Evolutionary conservation across 2,329 filamentous ascomycete species (phyloP), one percentile per base, ranked within the genome.

Genomic region (Diaporthe caulivora): DNA sequence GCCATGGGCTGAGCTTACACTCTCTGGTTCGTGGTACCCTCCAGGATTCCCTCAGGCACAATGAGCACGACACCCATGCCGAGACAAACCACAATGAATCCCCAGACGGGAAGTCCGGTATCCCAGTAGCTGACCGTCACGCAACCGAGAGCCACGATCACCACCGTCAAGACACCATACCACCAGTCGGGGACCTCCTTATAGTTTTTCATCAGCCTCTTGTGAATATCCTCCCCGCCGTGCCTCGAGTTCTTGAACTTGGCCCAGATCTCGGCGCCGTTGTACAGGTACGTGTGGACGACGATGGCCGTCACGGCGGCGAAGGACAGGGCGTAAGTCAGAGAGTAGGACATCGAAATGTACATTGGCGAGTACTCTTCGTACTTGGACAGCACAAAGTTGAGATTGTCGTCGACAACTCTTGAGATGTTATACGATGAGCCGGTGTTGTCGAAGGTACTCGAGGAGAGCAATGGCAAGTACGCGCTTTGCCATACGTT

Each of bases 151-250:
- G 77, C 83, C 10, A 83, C 31, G n/a, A 82, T 76, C 1, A 81
- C 53, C 1, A 81, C 51, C 1, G 82, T 82, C 34, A 84, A 72
- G 2, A 77, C 71, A 1, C 60, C 79, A 64, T 84, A 85, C 83
- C 83, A 85, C 82, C 83, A 84, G 47, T 84, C 82, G 0, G 83
- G 83, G 0, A 81, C 83, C 42, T 83, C 82, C 2, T 76, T 73
- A 57, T 84, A 84, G 1, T 74, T 72, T 72, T 81, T 82, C 75
- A 84, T 84, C 13, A 84, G 75, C 31, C 80, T 78, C 44, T 81
- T 77, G 70, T 85, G 83, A 29, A 84, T 76, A 67, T 84, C 83
- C 57, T 83, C 80, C 7, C 79, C 79, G 10, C 79, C 78, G 5
- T 72, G 40, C 13, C 74, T 47, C 24, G 78, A 74, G 69, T 81